Base-by-base conservation (phyloP, 805 yeast genomes). In the Candida hungchunana region DNA sequence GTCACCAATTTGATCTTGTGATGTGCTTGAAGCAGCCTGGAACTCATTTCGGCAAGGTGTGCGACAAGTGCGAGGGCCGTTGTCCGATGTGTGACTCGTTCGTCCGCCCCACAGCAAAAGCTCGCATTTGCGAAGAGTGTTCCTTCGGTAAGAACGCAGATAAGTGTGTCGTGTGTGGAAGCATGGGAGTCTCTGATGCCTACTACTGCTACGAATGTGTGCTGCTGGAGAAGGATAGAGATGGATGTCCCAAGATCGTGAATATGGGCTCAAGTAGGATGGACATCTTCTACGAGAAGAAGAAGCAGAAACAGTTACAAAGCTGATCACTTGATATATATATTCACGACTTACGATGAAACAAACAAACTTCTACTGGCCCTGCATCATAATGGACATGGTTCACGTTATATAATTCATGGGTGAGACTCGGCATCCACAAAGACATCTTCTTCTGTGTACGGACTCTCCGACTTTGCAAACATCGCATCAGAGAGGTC, bases 51-150 rank as follows among this genome's bases (percentile, higher is more conserved):
- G 97, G 95, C 1, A 63, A 69, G 33, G 65, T 89, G 4, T 89
- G 97, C 51, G 78, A 75, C 21, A 83, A 73, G 56, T 89, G 97
- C 57, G 96, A 89, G 55, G 97, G 96, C 2, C 71, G 78, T 46
- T 89, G 97, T 52, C 96, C 96, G 3, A 67, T 78, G 3, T 89
- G 97, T 58, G 97, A 88, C 53, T 82, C 95, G 2, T 74, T 71
- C 47, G 95, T 86, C 6, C 75, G 79, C 43, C 87, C 93, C 1
- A 71, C 74, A 7, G 67, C 73, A 13, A 59, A 66, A 39, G 96
- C 77, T 2, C 67, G 82, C 39, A 71, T 87, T 15, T 89, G 97
- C 58, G 89, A 82, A 40, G 90, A 81, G 43, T 89, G 97, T 55
- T 72, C 95, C 0, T 77, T 78, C 50, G 94, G 94, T 6, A 75